Evolutionary conservation across 2,329 filamentous ascomycete species (phyloP).

Genomic region (Aspergillus sp.): DNA sequence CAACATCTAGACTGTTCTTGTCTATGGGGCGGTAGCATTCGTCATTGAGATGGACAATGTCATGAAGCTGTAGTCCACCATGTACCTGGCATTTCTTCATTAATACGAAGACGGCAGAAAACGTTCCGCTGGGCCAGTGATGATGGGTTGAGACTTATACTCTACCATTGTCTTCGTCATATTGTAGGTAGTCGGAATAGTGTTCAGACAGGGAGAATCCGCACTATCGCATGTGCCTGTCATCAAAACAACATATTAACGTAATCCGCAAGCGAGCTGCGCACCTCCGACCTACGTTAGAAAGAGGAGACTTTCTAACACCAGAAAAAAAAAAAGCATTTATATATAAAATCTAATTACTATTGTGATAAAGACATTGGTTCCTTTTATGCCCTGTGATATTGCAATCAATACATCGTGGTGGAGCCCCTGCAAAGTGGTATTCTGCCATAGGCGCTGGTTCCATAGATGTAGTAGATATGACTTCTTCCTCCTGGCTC

Average conservation of each 20-base stretch:
- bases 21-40: background rate
- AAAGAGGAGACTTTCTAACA: too few relatives aligned
- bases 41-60: background rate
- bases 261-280: too few relatives aligned
- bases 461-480: background rate
- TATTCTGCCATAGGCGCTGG: background rate
- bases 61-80: background rate
- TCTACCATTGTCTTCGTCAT: background rate
- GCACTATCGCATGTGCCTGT: background rate
- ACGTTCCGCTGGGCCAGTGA: too few relatives aligned
- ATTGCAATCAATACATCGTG: background rate
- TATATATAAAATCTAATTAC: too few relatives aligned
- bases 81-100: background rate
- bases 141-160: background rate
- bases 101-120: too few relatives aligned
- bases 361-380: too few relatives aligned
- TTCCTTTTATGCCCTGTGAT: background rate
- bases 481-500: too few relatives aligned
- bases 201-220: background rate
- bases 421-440: background rate
- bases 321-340: too few relatives aligned
- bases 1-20: background rate
- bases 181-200: background rate
- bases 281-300: too few relatives aligned
- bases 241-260: background rate